phyloP scores from a whole-genome alignment of 2,329 filamentous ascomycete species.

The Chaetomium sp. region DNA sequence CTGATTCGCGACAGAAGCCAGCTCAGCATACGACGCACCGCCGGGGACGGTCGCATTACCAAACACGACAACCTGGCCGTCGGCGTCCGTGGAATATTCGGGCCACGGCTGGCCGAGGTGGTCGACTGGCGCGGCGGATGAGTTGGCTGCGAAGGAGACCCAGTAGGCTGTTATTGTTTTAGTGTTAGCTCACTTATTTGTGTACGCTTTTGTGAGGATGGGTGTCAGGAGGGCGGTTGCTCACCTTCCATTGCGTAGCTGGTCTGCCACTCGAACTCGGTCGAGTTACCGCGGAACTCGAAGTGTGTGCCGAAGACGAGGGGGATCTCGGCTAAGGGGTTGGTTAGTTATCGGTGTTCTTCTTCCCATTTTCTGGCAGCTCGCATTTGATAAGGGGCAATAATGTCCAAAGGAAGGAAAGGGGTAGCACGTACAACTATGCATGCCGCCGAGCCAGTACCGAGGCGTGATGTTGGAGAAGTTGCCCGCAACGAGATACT shows the following conservation, averaged over 20 bases:
- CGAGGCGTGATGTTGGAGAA: slow-evolving; percentile 6
- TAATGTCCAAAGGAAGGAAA: background rate
- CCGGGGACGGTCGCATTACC: background rate
- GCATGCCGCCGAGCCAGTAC: slow-evolving; percentile 6
- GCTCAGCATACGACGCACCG: background rate
- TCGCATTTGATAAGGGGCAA: background rate
- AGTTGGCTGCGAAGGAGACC: slow-evolving; percentile 3
- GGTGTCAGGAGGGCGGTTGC: background rate
- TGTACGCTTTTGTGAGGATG: background rate
- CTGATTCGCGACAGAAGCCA: too few relatives aligned
- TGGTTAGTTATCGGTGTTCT: background rate
- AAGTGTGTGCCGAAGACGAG: slow-evolving; percentile 4
- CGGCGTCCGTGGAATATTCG: background rate
- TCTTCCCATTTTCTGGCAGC: background rate
- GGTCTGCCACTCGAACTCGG: slow-evolving; percentile 2
- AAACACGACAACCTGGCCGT: background rate
- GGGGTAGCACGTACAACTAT: background rate
- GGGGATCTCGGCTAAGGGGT: slow-evolving; percentile 2
- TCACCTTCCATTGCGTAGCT: slow-evolving; percentile 4
- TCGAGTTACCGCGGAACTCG: slow-evolving; percentile 6
- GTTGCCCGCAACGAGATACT: background rate
- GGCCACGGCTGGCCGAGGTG: background rate
- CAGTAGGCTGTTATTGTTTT: background rate
- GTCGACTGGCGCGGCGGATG: background rate
- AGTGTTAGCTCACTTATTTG: background rate